These are phyloP conservation scores for Erysimum cheiri DNA, from an alignment of 441 rosid species.

Conservation along the genomic window DNA sequence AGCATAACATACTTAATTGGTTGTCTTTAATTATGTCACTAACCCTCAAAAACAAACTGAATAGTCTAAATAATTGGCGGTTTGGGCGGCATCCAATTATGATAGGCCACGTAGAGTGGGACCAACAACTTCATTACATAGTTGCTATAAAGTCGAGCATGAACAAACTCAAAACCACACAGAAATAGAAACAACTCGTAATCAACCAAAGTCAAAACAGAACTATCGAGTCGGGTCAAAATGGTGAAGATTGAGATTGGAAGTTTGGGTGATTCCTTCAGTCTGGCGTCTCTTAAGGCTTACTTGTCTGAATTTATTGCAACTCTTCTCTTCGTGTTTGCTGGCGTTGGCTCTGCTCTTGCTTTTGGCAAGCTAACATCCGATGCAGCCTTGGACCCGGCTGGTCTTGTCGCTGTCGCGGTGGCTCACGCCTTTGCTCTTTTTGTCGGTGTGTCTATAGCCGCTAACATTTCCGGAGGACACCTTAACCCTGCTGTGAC, in stretches of 20 bases:
- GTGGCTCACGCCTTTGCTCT: constrained; percentile 86
- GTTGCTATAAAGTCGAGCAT: constrained; percentile 32
- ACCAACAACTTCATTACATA: constrained; percentile 48
- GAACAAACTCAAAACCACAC: not conserved
- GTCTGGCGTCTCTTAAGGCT: constrained; percentile 66
- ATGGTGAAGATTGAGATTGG: constrained; percentile 84
- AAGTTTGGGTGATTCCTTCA: constrained; percentile 74
- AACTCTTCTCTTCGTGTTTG: constrained; percentile 85
- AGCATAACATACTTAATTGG: constrained; percentile 29
- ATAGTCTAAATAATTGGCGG: constrained; percentile 49
- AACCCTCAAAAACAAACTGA: constrained; percentile 30
- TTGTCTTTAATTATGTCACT: constrained; percentile 22
- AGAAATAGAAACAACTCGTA: constrained; percentile 3
- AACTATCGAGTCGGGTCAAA: constrained; percentile 3
- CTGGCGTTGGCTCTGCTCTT: constrained; percentile 90
- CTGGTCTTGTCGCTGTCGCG: constrained; percentile 82
- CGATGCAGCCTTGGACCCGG: constrained; percentile 73
- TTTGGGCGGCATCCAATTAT: constrained; percentile 60
- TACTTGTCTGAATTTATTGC: constrained; percentile 86
- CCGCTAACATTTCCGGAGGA: constrained; percentile 94
- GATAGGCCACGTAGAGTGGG: constrained; percentile 32
- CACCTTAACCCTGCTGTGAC: constrained; percentile 93
- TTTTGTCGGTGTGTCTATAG: constrained; percentile 83
- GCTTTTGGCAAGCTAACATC: constrained; percentile 75
- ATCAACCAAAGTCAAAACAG: constrained; percentile 14